Evolutionary conservation across 345 rosid genomes (phyloP).

Genomic region (Acer saccharum): DNA sequence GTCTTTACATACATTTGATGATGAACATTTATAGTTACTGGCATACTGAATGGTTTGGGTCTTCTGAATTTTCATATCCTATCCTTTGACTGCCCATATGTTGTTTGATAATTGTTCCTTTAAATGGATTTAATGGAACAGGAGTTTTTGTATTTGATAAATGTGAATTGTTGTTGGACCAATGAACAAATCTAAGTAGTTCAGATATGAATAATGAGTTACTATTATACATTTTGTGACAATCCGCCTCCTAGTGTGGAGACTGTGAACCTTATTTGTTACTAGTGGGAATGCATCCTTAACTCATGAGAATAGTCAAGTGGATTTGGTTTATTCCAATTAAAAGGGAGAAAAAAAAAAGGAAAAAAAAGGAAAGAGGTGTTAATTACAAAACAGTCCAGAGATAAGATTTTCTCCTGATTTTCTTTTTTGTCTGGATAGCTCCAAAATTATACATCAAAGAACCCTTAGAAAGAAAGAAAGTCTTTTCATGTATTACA

Average conservation of each 20-base stretch:
- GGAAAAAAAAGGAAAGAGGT: not conserved
- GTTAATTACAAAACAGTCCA: not conserved
- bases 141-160: not conserved
- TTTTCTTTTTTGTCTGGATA: not conserved
- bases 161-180: not conserved
- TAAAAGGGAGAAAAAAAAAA: not conserved
- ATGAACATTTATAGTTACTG: not conserved
- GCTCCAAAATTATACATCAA: not conserved
- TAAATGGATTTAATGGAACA: not conserved
- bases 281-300: not conserved
- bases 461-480: not conserved
- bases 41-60: not conserved
- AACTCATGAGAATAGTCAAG: not conserved
- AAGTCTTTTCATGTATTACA: not conserved
- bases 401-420: not conserved
- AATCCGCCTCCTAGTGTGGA: not conserved
- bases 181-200: not conserved
- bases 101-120: not conserved
- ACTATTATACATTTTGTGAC: not conserved
- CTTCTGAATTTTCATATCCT: not conserved
- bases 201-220: not conserved
- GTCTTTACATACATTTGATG: not conserved
- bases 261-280: not conserved
- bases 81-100: not conserved
- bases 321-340: not conserved